Conservation (phyloP, 768 basidiomycete species). For the Tylopilus rubrobrunneus region DNA sequence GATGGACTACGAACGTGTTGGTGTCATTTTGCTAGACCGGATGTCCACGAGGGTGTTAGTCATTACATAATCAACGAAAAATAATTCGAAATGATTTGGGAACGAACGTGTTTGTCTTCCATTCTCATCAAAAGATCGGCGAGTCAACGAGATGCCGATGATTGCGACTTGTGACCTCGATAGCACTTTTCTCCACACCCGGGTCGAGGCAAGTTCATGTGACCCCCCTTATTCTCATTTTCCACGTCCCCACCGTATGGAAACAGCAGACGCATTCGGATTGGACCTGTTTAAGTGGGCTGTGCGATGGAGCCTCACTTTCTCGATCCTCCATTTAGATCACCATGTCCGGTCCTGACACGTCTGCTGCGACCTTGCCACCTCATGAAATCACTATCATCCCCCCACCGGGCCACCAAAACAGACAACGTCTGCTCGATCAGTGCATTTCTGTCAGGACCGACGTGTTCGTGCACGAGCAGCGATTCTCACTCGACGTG, state of each 20-base stretch:
- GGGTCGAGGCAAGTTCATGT: slow-evolving; percentile 19
- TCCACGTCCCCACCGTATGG: neutral
- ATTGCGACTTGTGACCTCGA: neutral
- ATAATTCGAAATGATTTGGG: neutral
- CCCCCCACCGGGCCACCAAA: slow-evolving; percentile 32
- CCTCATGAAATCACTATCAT: slow-evolving; percentile 57
- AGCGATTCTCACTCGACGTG: slow-evolving; percentile 64
- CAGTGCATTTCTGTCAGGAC: slow-evolving; percentile 62
- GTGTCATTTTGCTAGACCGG: neutral
- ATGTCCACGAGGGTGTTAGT: neutral
- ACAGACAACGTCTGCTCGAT: slow-evolving; percentile 47
- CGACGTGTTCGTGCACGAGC: slow-evolving; percentile 48
- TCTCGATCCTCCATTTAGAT: neutral
- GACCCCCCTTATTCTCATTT: neutral
- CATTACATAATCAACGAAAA: slow-evolving; percentile 18
- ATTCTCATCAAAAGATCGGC: slow-evolving; percentile 6
- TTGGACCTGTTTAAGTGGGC: slow-evolving; percentile 15
- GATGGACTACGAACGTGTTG: neutral
- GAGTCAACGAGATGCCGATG: slow-evolving; percentile 6
- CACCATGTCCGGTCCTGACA: slow-evolving; percentile 16
- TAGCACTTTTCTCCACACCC: slow-evolving; percentile 10
- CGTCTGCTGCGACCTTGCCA: slow-evolving; percentile 25
- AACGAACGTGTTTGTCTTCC: neutral
- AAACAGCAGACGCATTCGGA: neutral
- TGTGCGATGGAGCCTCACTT: slow-evolving; percentile 11